These are phyloP conservation scores for Rhytidiadelphus loreus DNA, from an alignment of 225 moss, liverwort and hornwort genomes.

Conservation along the genomic window DNA sequence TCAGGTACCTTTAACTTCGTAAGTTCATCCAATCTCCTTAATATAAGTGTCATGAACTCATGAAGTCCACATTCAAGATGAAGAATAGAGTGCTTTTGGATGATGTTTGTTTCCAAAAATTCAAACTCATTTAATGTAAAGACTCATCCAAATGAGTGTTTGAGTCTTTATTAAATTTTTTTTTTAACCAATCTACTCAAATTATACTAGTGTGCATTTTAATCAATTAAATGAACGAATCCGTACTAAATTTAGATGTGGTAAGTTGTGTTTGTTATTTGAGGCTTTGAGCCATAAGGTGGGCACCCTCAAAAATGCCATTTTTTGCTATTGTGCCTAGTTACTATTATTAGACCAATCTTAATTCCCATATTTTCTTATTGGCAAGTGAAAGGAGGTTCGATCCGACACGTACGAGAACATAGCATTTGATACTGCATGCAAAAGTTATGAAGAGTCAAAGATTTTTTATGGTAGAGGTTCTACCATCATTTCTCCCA, in stretches of 20 bases:
- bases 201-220: neutral
- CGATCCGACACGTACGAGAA: no score
- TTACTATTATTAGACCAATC: rapidly evolving
- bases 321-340: neutral
- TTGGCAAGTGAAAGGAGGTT: neutral
- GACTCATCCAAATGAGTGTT: no score
- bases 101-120: rapidly evolving
- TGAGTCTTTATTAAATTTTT: neutral
- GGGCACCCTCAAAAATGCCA: rapidly evolving
- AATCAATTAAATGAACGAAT: rapidly evolving
- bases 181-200: neutral
- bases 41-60: neutral
- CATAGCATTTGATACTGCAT: neutral
- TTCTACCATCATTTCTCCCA: neutral
- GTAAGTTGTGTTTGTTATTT: neutral
- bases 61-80: neutral
- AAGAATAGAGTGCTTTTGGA: neutral
- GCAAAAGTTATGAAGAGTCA: neutral
- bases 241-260: rapidly evolving
- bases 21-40: rapidly evolving
- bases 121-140: neutral
- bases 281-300: neutral
- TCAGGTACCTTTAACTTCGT: neutral
- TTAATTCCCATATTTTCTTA: neutral
- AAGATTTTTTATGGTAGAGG: neutral